Evolutionary conservation across 495 filamentous ascomycete species (phyloP).

Genomic region (Lophiostoma macrostomum): DNA sequence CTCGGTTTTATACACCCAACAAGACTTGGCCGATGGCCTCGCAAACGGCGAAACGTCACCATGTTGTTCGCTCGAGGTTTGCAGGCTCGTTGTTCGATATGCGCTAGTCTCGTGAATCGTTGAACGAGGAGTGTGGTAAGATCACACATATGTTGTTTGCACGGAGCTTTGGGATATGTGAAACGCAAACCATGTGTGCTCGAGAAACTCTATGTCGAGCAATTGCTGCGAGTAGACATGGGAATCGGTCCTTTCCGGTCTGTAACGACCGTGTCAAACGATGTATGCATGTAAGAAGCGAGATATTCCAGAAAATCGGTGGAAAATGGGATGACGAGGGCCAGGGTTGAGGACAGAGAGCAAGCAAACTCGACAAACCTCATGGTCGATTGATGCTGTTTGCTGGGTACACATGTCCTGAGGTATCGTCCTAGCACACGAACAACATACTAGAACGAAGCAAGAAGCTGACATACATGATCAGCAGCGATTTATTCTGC

Average conservation of each 20-base stretch:
- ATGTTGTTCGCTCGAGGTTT: background rate
- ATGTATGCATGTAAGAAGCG: slow-evolving; percentile 3
- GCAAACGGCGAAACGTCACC: background rate
- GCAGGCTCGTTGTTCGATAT: background rate
- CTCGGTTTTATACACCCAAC: background rate
- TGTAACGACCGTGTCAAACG: too few relatives aligned
- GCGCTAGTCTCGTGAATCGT: slow-evolving; percentile 3
- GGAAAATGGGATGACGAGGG: background rate
- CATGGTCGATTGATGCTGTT: background rate
- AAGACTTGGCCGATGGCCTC: background rate
- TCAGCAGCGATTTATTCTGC: background rate
- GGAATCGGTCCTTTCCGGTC: too few relatives aligned
- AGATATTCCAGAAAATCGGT: background rate
- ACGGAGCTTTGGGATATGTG: slow-evolving; percentile 2
- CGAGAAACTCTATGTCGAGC: background rate
- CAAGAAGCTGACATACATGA: background rate
- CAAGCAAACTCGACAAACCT: slow-evolving; percentile 5
- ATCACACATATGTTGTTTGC: slow-evolving; percentile 11
- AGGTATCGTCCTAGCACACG: background rate
- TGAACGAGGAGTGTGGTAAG: background rate
- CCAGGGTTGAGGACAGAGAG: background rate
- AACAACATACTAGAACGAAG: background rate
- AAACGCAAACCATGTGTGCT: slow-evolving; percentile 6
- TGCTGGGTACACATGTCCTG: background rate
- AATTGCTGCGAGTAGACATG: background rate